A percentile compares a stretch with the other conserved stretches of the same genome.
Conservation (phyloP, 495 filamentous ascomycete genomes). For the Neohortaea acidophila region DNA sequence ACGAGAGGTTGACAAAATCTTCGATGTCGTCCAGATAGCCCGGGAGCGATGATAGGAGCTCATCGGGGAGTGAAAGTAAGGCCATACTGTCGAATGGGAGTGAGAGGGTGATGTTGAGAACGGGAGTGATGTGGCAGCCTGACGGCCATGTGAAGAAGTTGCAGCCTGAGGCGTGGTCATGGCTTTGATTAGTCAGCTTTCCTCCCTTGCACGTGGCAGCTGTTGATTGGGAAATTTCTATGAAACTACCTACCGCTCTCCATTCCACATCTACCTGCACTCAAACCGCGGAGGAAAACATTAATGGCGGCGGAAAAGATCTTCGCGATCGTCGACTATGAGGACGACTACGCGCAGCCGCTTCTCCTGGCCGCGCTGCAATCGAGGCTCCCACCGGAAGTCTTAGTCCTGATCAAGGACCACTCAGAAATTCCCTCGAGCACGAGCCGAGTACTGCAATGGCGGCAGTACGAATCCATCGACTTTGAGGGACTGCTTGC, state of each 20-base stretch:
- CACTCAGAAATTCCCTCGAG: conserved; percentile 25
- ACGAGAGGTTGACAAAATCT: conserved; percentile 24
- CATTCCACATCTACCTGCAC: no score
- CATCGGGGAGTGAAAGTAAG: conserved; percentile 26
- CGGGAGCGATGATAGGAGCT: conserved; percentile 25
- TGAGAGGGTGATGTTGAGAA: no score
- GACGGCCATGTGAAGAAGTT: no score
- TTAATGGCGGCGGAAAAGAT: conserved; percentile 21
- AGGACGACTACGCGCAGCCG: conserved; percentile 72
- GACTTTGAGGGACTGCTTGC: conserved; percentile 59
- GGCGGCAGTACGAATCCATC: conserved; percentile 70
- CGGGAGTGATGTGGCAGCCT: no score
- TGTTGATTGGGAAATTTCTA: no score
- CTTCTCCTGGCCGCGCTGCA: conserved; percentile 59
- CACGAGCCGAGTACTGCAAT: conserved; percentile 51
- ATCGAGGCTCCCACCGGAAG: conserved; percentile 37
- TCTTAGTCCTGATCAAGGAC: conserved; percentile 31
- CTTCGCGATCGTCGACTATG: conserved; percentile 67
- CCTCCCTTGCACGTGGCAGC: no score
- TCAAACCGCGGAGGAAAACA: no score
- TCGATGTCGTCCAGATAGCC: conserved; percentile 27
- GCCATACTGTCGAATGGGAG: no score
- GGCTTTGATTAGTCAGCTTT: no score
- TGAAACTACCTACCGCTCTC: no score
- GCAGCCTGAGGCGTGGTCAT: no score